Conservation (phyloP, 2,329 filamentous ascomycete species). For the Fusarium oxysporum region DNA sequence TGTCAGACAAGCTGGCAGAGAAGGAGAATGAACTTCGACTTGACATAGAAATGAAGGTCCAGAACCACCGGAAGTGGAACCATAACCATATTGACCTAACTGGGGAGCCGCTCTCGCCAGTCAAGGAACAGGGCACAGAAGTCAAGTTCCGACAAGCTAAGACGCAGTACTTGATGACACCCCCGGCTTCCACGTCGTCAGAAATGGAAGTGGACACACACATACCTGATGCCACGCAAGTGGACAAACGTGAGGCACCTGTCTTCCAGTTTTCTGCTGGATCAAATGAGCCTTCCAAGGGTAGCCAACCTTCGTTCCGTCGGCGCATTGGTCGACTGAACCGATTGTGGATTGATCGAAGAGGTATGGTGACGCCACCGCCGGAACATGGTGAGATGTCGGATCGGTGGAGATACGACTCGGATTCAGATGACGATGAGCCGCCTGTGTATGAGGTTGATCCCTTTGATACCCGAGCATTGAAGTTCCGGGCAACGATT, state of each 20-base stretch:
- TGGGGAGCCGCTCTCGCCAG: constrained; percentile 83
- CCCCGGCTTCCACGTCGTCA: constrained; percentile 67
- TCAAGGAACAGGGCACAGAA: constrained; percentile 72
- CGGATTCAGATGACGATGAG: constrained; percentile 87
- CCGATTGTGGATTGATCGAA: constrained; percentile 88
- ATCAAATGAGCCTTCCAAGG: constrained; percentile 54
- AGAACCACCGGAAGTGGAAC: constrained; percentile 93
- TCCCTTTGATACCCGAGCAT: constrained; percentile 70
- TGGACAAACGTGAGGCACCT: constrained; percentile 51
- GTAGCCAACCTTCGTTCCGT: constrained; percentile 75
- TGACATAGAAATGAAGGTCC: constrained; percentile 87
- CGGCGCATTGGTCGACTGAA: constrained; percentile 87
- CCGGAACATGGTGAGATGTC: constrained; percentile 59
- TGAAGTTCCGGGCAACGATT: constrained; percentile 71
- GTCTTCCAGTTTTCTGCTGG: constrained; percentile 61
- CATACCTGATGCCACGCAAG: constrained; percentile 56
- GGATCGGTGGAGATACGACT: constrained; percentile 88
- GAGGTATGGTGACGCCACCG: constrained; percentile 68
- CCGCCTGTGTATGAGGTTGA: constrained; percentile 80
- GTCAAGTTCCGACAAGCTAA: constrained; percentile 77
- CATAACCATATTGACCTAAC: constrained; percentile 89
- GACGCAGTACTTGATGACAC: constrained; percentile 76
- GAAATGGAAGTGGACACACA: constrained; percentile 69
- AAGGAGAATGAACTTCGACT: constrained; percentile 83
- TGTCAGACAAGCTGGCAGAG: constrained; percentile 82